Conservation (phyloP, 169 alveolate genomes). For the Amoebophrya sp. region DNA sequence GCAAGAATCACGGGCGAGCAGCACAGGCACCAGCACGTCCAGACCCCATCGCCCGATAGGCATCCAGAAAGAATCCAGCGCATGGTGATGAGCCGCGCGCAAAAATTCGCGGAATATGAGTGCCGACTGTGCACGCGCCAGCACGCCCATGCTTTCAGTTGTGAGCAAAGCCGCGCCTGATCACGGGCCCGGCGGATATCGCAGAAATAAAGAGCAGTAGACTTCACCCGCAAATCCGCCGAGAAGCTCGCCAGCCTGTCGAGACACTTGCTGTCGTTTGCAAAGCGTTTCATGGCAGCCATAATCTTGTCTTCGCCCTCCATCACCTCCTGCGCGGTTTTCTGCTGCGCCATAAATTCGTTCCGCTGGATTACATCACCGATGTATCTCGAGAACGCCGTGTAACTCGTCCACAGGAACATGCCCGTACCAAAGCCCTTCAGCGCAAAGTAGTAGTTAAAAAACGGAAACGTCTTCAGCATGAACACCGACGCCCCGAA, state of each 20-base stretch:
- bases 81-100: no score
- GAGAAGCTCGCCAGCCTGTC: neutral
- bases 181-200: no score
- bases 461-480: constrained; percentile 17
- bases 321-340: constrained; percentile 12
- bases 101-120: no score
- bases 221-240: constrained; percentile 3
- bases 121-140: no score
- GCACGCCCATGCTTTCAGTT: no score
- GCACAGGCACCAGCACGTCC: no score
- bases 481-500: neutral
- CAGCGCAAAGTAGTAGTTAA: constrained; percentile 16
- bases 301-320: constrained; percentile 18
- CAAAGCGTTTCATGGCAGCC: constrained; percentile 6
- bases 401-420: neutral
- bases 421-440: constrained; percentile 9
- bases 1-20: no score
- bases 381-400: neutral
- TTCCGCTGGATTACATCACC: neutral
- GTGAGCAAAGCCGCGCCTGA: no score
- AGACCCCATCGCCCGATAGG: no score
- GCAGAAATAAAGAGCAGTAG: no score
- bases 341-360: constrained; percentile 19
- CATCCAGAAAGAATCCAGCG: no score
- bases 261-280: constrained; percentile 3